Evolutionary conservation across 2,329 filamentous ascomycete species (phyloP).

Genomic region (Exophiala aquamarina): DNA sequence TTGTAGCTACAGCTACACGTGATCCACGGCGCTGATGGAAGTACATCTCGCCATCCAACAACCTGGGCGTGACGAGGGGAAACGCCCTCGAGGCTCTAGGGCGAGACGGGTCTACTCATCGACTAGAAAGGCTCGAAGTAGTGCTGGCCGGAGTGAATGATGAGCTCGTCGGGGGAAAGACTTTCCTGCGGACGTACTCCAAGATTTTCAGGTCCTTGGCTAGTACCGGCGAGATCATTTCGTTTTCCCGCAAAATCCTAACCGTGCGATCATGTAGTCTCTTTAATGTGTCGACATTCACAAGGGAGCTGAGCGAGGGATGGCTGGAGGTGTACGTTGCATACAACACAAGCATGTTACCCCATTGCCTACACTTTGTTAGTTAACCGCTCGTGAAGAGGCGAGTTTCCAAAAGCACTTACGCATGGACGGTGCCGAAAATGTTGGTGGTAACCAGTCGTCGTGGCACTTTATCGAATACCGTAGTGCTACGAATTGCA

Average conservation of each 20-base stretch:
- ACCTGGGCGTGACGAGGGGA: no score
- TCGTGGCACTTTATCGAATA: conserved; percentile 67
- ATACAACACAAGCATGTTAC: conserved; percentile 87
- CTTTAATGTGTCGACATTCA: conserved; percentile 58
- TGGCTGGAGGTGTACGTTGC: conserved; percentile 71
- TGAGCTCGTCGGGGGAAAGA: conserved; percentile 32
- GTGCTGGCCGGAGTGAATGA: conserved; percentile 13
- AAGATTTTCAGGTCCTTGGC: conserved; percentile 74
- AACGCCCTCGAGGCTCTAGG: no score
- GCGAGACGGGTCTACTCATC: no score
- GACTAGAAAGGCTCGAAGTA: conserved; percentile 21
- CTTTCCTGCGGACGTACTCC: conserved; percentile 47
- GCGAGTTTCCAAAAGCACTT: conserved; percentile 53
- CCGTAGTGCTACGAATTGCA: conserved; percentile 79
- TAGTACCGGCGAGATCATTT: conserved; percentile 73
- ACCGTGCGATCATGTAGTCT: conserved; percentile 72
- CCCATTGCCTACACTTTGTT: conserved; percentile 75
- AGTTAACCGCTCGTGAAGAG: conserved; percentile 22
- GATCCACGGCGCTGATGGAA: no score
- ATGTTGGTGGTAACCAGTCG: conserved; percentile 90
- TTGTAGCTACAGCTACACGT: no score
- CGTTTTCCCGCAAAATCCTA: conserved; percentile 67
- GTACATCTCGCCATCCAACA: no score
- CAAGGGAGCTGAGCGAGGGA: conserved; percentile 51
- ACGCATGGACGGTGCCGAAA: conserved; percentile 94